These are phyloP conservation scores for Chlamydomonas applanata DNA, from an alignment of 139 green algal genomes.

Conservation along the genomic window DNA sequence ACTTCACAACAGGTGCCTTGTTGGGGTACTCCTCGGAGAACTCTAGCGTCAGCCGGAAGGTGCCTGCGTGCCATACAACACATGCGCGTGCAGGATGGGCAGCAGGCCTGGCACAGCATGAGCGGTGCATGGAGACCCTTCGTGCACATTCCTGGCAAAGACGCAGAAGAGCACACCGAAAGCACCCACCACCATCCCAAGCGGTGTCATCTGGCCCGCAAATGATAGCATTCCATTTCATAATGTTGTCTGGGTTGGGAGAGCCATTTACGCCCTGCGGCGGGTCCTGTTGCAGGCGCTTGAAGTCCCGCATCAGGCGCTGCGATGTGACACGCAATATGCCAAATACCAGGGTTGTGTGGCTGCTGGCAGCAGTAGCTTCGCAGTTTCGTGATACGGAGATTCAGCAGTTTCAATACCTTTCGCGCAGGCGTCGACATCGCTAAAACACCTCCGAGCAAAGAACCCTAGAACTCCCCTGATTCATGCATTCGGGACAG, in stretches of 20 bases:
- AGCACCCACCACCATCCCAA: constrained; percentile 89
- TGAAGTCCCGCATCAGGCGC: constrained; percentile 91
- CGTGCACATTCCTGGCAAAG: neutral
- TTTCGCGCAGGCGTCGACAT: constrained; percentile 65
- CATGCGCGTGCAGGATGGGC: neutral
- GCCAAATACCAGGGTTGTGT: neutral
- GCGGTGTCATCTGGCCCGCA: constrained; percentile 95
- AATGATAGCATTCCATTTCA: constrained; percentile 99
- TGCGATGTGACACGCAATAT: constrained; percentile 25
- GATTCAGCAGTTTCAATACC: no score
- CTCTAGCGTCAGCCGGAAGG: constrained; percentile 92
- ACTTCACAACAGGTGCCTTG: constrained; percentile 94
- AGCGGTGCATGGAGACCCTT: neutral
- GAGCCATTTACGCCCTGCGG: constrained; percentile 92
- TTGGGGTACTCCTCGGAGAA: constrained; percentile 99
- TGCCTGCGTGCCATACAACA: constrained; percentile 52
- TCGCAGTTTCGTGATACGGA: no score
- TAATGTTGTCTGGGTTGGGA: constrained; percentile 94
- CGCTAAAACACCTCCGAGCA: no score
- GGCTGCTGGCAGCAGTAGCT: no score
- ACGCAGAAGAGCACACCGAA: neutral
- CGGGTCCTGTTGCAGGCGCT: constrained; percentile 86
- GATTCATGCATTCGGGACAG: no score
- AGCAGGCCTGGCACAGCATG: neutral
- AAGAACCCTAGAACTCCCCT: no score